A percentile compares a stretch with the other conserved stretches of the same genome.
phyloP scores from a whole-genome alignment of 139 green algal genomes.

The Chlorella sp. region DNA sequence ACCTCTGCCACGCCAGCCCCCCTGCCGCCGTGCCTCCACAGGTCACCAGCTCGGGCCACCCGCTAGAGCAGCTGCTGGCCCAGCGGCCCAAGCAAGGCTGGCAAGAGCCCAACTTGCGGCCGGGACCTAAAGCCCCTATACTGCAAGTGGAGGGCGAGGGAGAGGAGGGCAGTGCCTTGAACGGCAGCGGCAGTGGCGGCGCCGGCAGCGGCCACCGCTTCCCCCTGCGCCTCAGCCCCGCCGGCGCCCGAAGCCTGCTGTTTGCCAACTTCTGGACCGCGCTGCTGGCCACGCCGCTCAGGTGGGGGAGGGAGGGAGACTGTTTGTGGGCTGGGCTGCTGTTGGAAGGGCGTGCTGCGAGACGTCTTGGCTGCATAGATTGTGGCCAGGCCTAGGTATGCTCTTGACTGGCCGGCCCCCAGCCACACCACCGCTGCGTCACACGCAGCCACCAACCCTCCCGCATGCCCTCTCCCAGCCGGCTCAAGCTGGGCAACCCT shows the following conservation, averaged over 20 bases:
- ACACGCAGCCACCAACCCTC: no score
- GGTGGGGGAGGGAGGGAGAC: background rate
- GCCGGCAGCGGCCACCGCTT: background rate
- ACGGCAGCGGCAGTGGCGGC: background rate
- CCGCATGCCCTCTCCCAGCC: background rate
- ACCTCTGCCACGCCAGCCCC: background rate
- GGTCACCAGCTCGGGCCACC: background rate
- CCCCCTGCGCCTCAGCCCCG: slow-evolving; percentile 41
- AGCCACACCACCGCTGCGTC: no score
- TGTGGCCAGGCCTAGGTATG: no score
- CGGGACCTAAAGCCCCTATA: no score
- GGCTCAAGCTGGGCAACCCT: background rate
- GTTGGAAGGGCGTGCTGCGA: no score
- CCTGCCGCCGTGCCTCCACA: background rate
- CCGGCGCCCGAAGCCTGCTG: slow-evolving; percentile 41
- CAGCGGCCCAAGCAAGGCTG: background rate
- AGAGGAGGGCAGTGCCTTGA: background rate
- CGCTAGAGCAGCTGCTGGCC: background rate
- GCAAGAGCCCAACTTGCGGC: no score
- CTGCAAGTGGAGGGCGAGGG: no score
- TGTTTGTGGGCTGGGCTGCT: no score
- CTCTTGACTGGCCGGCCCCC: no score
- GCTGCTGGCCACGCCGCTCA: slow-evolving; percentile 25
- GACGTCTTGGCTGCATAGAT: no score
- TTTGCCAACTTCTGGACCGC: slow-evolving; percentile 53